These are phyloP conservation scores for Macadamia tetraphylla DNA, from an alignment of 164 flowering plant species.

Conservation along the genomic window DNA sequence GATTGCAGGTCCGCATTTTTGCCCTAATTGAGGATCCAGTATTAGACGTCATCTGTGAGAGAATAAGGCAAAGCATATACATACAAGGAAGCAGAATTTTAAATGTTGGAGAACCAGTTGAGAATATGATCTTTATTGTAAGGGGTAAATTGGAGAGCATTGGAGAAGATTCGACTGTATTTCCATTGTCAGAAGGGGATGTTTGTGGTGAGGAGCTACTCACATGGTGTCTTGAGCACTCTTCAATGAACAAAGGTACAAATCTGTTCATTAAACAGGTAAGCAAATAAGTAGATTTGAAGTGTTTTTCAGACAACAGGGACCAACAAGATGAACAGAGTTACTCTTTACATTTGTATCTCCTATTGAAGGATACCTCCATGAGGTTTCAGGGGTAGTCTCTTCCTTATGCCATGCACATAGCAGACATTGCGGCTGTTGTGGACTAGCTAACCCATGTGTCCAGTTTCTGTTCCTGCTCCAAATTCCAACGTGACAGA, in stretches of 20 bases:
- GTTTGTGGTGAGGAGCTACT: constrained; percentile 50
- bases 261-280: neutral
- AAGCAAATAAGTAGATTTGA: too few relatives aligned
- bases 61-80: constrained; percentile 57
- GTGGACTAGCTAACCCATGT: too few relatives aligned
- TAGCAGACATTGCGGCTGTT: too few relatives aligned
- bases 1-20: constrained; percentile 62
- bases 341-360: too few relatives aligned
- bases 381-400: too few relatives aligned
- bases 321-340: too few relatives aligned
- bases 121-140: constrained; percentile 64
- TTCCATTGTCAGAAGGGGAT: constrained; percentile 58
- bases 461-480: too few relatives aligned
- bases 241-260: constrained; percentile 51
- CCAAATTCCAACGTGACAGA: too few relatives aligned
- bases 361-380: too few relatives aligned
- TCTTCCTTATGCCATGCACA: too few relatives aligned
- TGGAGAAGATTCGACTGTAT: constrained; percentile 35
- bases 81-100: constrained; percentile 57
- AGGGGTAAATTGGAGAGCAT: constrained; percentile 57
- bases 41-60: constrained; percentile 70
- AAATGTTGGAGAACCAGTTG: constrained; percentile 40
- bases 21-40: constrained; percentile 58
- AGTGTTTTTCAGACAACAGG: too few relatives aligned
- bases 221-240: constrained; percentile 50